A percentile compares a stretch with the other conserved stretches of the same genome.
Conservation (phyloP, 306 rosid genomes). For the Citrullus mucosospermus region DNA sequence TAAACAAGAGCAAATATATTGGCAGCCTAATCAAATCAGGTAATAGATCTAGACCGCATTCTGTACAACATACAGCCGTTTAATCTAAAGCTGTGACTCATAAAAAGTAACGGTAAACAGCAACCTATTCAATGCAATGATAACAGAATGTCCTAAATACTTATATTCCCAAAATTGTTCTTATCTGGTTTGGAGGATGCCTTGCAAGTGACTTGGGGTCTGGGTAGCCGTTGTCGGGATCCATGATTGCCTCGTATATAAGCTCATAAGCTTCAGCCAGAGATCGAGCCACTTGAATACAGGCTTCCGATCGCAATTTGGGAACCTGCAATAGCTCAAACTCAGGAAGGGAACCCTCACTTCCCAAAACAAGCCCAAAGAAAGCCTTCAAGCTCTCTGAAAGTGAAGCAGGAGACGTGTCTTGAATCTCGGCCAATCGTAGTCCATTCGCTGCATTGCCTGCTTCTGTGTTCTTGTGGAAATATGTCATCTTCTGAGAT, state of each 20-base stretch:
- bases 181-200: constrained; percentile 97
- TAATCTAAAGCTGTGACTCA: background rate
- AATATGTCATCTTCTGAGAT: constrained; percentile 58
- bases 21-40: background rate
- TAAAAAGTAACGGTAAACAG: background rate
- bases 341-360: constrained; percentile 78
- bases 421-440: constrained; percentile 72
- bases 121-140: background rate
- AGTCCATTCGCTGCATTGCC: constrained; percentile 17
- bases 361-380: constrained; percentile 80
- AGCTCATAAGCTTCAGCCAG: constrained; percentile 72
- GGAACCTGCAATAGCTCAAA: constrained; percentile 96
- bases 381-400: constrained; percentile 67
- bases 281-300: constrained; percentile 63
- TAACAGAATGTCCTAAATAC: background rate
- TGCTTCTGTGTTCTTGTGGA: constrained; percentile 26
- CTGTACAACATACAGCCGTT: background rate
- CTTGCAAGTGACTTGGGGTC: constrained; percentile 87
- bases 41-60: background rate
- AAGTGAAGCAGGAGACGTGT: constrained; percentile 49
- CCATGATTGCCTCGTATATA: constrained; percentile 67
- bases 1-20: background rate
- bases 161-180: constrained; percentile 88
- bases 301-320: constrained; percentile 76
- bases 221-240: constrained; percentile 72